Evolutionary conservation across 441 rosid species (phyloP).

Genomic region (Erysimum pusillum): DNA sequence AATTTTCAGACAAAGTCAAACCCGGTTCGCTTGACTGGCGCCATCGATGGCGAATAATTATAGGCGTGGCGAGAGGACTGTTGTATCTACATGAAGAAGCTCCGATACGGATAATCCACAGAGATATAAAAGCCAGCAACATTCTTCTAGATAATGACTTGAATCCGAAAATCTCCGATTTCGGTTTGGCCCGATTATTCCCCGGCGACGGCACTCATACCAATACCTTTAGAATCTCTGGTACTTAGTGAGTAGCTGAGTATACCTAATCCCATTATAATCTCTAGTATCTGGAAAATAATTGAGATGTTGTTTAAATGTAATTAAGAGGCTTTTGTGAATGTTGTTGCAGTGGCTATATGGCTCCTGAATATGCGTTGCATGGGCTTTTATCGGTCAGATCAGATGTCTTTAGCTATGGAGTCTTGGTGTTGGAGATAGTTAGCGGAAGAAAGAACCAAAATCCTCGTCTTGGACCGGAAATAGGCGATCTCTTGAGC

Average conservation of each 20-base stretch:
- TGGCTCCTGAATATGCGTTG: constrained; percentile 94
- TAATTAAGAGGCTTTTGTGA: neutral
- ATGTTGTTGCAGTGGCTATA: constrained; percentile 75
- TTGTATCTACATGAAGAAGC: constrained; percentile 94
- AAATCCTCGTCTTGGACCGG: constrained; percentile 54
- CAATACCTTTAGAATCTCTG: constrained; percentile 77
- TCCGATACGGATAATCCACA: constrained; percentile 84
- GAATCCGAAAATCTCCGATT: constrained; percentile 90
- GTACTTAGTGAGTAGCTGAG: constrained; percentile 70
- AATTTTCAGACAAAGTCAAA: constrained; percentile 60
- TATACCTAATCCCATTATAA: constrained; percentile 37
- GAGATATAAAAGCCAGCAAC: constrained; percentile 89
- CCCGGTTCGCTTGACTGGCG: constrained; percentile 71
- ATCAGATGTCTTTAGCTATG: constrained; percentile 88
- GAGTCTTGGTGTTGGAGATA: constrained; percentile 82
- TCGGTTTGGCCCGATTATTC: constrained; percentile 90
- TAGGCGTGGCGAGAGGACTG: constrained; percentile 84
- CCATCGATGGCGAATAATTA: constrained; percentile 65
- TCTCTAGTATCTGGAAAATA: neutral
- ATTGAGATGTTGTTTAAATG: constrained; percentile 15
- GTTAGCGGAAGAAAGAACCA: constrained; percentile 86
- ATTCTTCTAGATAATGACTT: constrained; percentile 74
- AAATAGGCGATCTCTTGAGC: constrained; percentile 71
- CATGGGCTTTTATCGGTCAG: constrained; percentile 84
- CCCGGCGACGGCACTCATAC: constrained; percentile 87